Evolutionary conservation across 176 grass and related monocot genomes (phyloP), one percentile per base, ranked within the genome.

Genomic region (Cenchrus fungigraminus): DNA sequence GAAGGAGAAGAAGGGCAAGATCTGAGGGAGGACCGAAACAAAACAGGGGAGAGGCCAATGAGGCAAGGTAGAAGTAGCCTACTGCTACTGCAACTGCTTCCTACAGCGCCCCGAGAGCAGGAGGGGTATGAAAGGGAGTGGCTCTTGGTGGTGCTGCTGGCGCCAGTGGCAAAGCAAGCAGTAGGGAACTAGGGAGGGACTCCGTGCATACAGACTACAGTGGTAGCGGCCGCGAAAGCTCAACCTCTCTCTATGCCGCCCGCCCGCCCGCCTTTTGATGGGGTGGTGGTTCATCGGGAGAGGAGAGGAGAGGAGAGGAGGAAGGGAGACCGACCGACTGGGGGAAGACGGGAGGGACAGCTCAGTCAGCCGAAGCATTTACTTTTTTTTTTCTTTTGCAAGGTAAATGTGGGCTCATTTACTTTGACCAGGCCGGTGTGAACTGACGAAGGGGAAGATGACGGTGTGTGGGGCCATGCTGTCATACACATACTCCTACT

Each of bases 201-300:
- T 25, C 22, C 22, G 22, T 25, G 22, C 22, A 25, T 25, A 25
- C 22, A 25, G 22, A 25, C 22, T 25, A 25, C 57, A 47, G 68
- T 63, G 34, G 31, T 80, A 31, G 63, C 31, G 55, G 55, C 70
- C 64, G 63, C 79, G 72, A 82, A 77, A 82, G 71, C 71, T 81
- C 16, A 73, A 37, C 53, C 52, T 28, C 17, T 45, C 4, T 8
- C 8, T 9, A 2, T 2, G 9, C 2, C 22, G 22, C 22, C 22
- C 22, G 22, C 22, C 22, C 22, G 45, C 34, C 47, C 68, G 47
- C 65, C 83, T 73, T 86, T 71, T 77, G 88, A 86, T 71, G 83
- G 52, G 58, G 61, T 20, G 15, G 13, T 28, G 22, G 22, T 25
- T 9, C 8, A 8, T 43, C 8, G 11, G 29, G 20, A 13, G 14